phyloP scores from a whole-genome alignment of 2,329 filamentous ascomycete genomes.

The Blastomyces silverae region DNA sequence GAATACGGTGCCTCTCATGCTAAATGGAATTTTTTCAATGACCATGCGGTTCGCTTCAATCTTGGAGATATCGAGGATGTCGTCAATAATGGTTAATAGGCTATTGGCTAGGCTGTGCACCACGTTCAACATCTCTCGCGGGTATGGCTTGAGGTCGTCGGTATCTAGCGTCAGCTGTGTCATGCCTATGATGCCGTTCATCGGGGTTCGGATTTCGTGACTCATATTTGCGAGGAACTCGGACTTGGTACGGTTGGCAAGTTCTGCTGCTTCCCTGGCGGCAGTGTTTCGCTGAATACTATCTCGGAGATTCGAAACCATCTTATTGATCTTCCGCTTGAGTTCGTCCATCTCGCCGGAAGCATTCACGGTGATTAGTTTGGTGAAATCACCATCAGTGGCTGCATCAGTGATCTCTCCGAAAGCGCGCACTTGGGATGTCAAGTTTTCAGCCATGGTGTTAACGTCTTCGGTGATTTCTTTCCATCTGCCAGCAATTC shows the following conservation, averaged over 20 bases:
- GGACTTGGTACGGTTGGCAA: conserved; percentile 97
- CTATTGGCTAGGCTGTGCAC: conserved; percentile 96
- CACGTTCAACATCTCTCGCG: conserved; percentile 97
- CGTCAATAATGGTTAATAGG: conserved; percentile 91
- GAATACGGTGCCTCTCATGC: conserved; percentile 87
- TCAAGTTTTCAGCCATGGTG: conserved; percentile 81
- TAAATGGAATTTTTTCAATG: conserved; percentile 96
- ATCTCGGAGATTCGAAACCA: conserved; percentile 92
- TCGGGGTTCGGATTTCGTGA: conserved; percentile 94
- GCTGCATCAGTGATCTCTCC: conserved; percentile 98
- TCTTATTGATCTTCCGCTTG: conserved; percentile 98
- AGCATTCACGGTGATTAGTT: conserved; percentile 92
- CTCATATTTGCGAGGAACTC: conserved; percentile 99
- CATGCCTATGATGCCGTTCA: conserved; percentile 98
- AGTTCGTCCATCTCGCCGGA: conserved; percentile 99
- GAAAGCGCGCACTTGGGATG: conserved; percentile 94
- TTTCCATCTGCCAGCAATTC: conserved; percentile 91
- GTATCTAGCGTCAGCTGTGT: conserved; percentile 94
- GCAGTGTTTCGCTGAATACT: conserved; percentile 96
- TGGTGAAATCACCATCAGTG: conserved; percentile 94
- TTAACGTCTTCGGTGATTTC: conserved; percentile 97
- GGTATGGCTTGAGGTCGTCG: conserved; percentile 86
- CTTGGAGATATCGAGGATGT: conserved; percentile 62
- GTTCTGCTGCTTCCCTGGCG: conserved; percentile 87
- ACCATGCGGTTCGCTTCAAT: conserved; percentile 97